phyloP scores from a whole-genome alignment of 2,329 filamentous ascomycete species.

The Colletotrichum lini region DNA sequence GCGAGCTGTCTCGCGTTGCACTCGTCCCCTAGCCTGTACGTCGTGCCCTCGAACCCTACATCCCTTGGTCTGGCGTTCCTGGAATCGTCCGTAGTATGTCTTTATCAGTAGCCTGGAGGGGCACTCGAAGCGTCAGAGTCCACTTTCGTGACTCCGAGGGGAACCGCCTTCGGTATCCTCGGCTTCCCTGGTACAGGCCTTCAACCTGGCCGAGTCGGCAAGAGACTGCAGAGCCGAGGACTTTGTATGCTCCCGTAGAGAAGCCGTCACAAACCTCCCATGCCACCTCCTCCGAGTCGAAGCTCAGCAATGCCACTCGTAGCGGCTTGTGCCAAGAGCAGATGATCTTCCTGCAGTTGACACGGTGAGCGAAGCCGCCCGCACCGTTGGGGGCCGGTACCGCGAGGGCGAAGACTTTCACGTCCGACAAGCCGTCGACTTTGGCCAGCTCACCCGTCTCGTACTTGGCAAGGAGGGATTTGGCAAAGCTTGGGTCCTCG shows the following conservation, averaged over 20 bases:
- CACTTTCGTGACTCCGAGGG: constrained; percentile 11
- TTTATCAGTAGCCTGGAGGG: constrained; percentile 40
- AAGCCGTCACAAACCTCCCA: constrained; percentile 44
- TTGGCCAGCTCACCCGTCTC: constrained; percentile 14
- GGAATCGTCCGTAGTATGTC: constrained; percentile 45
- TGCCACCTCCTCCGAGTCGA: constrained; percentile 44
- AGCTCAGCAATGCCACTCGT: constrained; percentile 50
- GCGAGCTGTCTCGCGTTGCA: constrained; percentile 42
- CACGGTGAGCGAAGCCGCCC: constrained; percentile 47
- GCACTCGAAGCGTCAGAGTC: constrained; percentile 45
- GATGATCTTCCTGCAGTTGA: constrained; percentile 53
- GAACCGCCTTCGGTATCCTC: too few relatives aligned
- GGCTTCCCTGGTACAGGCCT: constrained; percentile 37
- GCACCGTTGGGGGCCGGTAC: constrained; percentile 44
- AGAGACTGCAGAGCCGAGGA: constrained; percentile 43
- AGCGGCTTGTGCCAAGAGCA: constrained; percentile 55
- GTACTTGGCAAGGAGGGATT: not conserved
- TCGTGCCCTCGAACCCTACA: constrained; percentile 41
- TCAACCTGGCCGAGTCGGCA: constrained; percentile 38
- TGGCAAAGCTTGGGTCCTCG: constrained; percentile 29
- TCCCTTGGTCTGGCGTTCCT: constrained; percentile 39
- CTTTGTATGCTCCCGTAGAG: constrained; percentile 44
- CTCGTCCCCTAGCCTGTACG: constrained; percentile 40
- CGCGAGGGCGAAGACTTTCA: constrained; percentile 21
- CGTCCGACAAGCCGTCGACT: not conserved